These are phyloP conservation scores for Solanum etuberosum DNA, from an alignment of 257 asterid species.

Conservation along the genomic window DNA sequence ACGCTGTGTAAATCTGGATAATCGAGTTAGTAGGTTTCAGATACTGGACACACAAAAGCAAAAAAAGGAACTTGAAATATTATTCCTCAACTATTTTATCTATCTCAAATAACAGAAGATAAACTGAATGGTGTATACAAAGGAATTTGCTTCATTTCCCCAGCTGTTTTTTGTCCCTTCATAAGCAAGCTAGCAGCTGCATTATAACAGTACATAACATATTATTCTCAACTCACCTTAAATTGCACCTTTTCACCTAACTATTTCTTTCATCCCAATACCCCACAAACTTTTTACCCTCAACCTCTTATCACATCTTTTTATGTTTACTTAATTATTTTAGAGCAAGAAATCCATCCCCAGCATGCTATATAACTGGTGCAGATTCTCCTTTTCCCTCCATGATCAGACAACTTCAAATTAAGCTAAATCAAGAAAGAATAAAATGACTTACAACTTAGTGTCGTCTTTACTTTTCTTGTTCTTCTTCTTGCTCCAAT, in stretches of 20 bases:
- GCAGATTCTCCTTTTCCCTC: neutral
- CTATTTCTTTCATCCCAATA: neutral
- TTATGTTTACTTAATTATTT: neutral
- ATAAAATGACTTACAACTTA: neutral
- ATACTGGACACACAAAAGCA: neutral
- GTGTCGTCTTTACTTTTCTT: constrained; percentile 3
- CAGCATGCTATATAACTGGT: neutral
- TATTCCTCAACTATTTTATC: neutral
- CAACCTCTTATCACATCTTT: neutral
- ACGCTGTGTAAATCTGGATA: neutral
- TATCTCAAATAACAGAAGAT: too few relatives aligned
- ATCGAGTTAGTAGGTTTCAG: neutral
- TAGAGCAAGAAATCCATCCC: neutral
- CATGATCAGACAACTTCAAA: neutral
- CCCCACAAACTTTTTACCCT: neutral
- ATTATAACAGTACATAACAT: constrained; percentile 12
- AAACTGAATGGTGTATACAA: neutral
- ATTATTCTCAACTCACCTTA: constrained; percentile 17
- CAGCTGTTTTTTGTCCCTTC: constrained; percentile 10
- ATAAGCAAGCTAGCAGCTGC: constrained; percentile 33
- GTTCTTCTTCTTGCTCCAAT: constrained; percentile 6
- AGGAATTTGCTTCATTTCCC: neutral
- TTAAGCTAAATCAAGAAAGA: neutral
- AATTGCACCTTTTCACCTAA: constrained; percentile 13
- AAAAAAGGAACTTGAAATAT: neutral